These are phyloP conservation scores for Gremmenia infestans DNA, from an alignment of 2,329 filamentous ascomycete species.

Conservation along the genomic window DNA sequence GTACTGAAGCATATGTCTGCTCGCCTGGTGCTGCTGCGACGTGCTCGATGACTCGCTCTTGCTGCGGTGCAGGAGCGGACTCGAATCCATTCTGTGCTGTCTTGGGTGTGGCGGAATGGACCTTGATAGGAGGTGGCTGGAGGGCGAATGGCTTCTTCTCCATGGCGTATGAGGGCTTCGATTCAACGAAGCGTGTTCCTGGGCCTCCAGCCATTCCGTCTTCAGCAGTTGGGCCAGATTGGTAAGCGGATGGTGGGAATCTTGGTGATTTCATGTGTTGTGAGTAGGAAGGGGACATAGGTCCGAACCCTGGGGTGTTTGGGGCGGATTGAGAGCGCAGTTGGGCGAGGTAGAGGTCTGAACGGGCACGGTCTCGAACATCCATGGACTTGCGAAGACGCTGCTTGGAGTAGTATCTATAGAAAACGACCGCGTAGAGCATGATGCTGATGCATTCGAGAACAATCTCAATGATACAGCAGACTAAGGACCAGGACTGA, in stretches of 20 bases:
- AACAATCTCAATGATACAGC: constrained; percentile 94
- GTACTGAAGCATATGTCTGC: constrained; percentile 77
- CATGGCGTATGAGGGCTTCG: constrained; percentile 56
- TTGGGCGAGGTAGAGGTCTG: constrained; percentile 88
- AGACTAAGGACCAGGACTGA: constrained; percentile 92
- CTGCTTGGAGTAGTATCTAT: constrained; percentile 95
- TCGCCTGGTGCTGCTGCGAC: constrained; percentile 71
- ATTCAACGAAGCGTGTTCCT: constrained; percentile 50
- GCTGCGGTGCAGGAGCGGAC: constrained; percentile 31
- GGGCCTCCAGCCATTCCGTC: constrained; percentile 36
- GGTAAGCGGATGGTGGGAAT: constrained; percentile 53
- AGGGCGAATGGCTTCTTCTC: constrained; percentile 70
- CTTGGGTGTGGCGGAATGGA: constrained; percentile 73
- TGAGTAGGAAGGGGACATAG: constrained; percentile 55
- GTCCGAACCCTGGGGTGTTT: constrained; percentile 85
- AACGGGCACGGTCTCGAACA: constrained; percentile 85
- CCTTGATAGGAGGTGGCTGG: constrained; percentile 75
- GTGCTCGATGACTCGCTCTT: constrained; percentile 50
- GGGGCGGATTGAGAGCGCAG: constrained; percentile 82
- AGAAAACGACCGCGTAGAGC: constrained; percentile 93
- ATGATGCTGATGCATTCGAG: constrained; percentile 86
- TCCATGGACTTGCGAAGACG: constrained; percentile 97
- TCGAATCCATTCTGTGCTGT: constrained; percentile 59
- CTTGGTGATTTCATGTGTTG: constrained; percentile 42
- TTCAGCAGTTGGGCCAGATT: constrained; percentile 48